Percentiles rank a stretch among this genome's conserved stretches.
phyloP scores from a whole-genome alignment of 192 early-diverging fungal species.

The Spizellomyces punctatus region DNA sequence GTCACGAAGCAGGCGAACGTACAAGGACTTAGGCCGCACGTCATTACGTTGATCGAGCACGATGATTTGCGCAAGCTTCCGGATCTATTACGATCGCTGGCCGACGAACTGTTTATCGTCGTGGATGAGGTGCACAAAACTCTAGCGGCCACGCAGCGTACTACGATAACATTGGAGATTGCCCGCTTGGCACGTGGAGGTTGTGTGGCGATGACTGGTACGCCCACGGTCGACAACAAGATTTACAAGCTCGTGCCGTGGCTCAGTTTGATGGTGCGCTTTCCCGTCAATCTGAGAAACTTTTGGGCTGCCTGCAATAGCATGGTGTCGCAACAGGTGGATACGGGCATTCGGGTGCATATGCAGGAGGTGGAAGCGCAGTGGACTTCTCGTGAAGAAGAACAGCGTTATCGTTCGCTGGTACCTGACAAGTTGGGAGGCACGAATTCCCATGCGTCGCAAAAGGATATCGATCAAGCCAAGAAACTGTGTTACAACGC shows the following conservation, averaged over 20 bases:
- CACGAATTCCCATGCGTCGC: not conserved
- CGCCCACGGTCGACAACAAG: conserved; percentile 26
- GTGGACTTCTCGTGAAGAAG: no score
- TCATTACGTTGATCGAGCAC: not conserved
- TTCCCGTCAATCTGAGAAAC: conserved; percentile 27
- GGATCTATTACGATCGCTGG: conserved; percentile 2
- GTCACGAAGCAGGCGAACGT: not conserved
- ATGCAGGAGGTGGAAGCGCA: no score
- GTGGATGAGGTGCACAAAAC: conserved; percentile 29
- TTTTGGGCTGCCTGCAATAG: conserved; percentile 18
- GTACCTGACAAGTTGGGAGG: conserved; percentile 1
- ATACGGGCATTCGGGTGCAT: no score
- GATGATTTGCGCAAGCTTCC: not conserved
- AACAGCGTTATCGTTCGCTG: no score
- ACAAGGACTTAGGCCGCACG: not conserved
- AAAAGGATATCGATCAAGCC: not conserved
- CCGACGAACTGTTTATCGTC: conserved; percentile 14
- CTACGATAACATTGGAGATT: conserved; percentile 1
- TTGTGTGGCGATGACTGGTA: conserved; percentile 25
- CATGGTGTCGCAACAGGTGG: conserved; percentile 22
- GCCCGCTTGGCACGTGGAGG: conserved; percentile 6
- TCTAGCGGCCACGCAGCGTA: conserved; percentile 23
- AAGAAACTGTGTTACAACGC: not conserved
- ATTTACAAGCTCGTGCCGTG: conserved; percentile 21
- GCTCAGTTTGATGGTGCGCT: conserved; percentile 22